These are phyloP conservation scores for Metroxylon sagu DNA, from an alignment of 176 grass and related monocot species.

Conservation along the genomic window DNA sequence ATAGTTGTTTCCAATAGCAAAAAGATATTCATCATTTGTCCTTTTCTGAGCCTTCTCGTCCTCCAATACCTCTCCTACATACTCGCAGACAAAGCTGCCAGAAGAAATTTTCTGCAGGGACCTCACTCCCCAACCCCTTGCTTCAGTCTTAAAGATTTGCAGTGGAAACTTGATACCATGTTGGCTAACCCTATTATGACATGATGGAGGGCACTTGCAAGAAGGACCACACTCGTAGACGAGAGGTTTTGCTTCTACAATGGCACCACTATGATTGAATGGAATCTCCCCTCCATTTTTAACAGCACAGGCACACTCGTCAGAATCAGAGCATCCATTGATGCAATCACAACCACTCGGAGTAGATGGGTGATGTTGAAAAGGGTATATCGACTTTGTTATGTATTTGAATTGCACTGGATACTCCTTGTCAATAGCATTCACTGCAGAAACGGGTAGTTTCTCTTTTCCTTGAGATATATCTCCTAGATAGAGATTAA, in stretches of 20 bases:
- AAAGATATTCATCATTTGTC: conserved; percentile 64
- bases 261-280: conserved; percentile 50
- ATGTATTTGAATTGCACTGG: conserved; percentile 51
- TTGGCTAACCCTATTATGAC: conserved; percentile 70
- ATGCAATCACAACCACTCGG: conserved; percentile 44
- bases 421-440: conserved; percentile 45
- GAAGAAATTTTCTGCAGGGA: conserved; percentile 55
- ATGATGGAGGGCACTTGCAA: conserved; percentile 72
- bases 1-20: conserved; percentile 69
- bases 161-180: conserved; percentile 64
- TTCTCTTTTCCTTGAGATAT: conserved; percentile 62
- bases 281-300: conserved; percentile 77
- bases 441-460: conserved; percentile 61
- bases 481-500: conserved; percentile 49
- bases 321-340: conserved; percentile 54
- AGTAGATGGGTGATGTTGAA: conserved; percentile 22
- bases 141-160: conserved; percentile 71
- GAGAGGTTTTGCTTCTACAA: conserved; percentile 59
- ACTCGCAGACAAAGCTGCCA: conserved; percentile 83
- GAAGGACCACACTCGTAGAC: conserved; percentile 81
- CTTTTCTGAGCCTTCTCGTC: conserved; percentile 66
- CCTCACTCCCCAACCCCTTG: conserved; percentile 82
- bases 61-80: conserved; percentile 61
- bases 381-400: conserved; percentile 34
- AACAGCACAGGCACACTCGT: conserved; percentile 47